Base-by-base conservation (phyloP, 1,139 yeast species). In the Geotrichum aggregatum region DNA sequence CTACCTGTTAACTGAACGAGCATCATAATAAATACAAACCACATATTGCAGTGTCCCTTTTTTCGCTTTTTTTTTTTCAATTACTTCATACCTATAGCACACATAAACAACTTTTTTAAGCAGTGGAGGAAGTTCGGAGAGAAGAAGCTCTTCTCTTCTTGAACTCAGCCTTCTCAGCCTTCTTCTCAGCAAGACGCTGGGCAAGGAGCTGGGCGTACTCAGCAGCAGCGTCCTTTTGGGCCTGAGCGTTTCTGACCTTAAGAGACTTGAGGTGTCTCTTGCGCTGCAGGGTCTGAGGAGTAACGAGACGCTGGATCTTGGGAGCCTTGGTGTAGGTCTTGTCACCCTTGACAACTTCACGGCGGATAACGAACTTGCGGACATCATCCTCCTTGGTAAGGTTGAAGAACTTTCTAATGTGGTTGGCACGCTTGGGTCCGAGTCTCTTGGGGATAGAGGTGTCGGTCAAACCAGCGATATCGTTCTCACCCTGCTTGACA, bases 391-490 rank as follows among this genome's bases (percentile, higher is more conserved):
- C 95, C 84, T 91, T 89, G 79, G 96, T 76, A 74, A 92, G 84
- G 80, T 97, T 97, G 73, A 87, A 92, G 95, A 92, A 91, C 79
- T 89, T 89, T 85, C 98, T 89, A 76, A 92, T 92, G 89, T 91
- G 79, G 94, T 88, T 89, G 74, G 98, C 98, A 85, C 98, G 89
- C 95, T 92, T 92, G 79, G 98, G 98, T 72, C 98, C 98, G 74
- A 91, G 86, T 83, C 98, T 89, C 86, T 91, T 91, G 80, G 98
- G 96, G 71, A 85, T 84, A 74, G 94, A 83, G 72, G 83, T 70
- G 76, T 94, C 95, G 69, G 98, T 92, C 72, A 92, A 82, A 76
- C 98, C 98, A 70, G 80, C 96, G 67, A 92, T 87, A 69, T 92
- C 98, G 66, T 77, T 73, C 62, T 92, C 98, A 77, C 98, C 98